Evolutionary conservation across 2,329 filamentous ascomycete genomes (phyloP).

Genomic region (Pestalotiopsis sp.): DNA sequence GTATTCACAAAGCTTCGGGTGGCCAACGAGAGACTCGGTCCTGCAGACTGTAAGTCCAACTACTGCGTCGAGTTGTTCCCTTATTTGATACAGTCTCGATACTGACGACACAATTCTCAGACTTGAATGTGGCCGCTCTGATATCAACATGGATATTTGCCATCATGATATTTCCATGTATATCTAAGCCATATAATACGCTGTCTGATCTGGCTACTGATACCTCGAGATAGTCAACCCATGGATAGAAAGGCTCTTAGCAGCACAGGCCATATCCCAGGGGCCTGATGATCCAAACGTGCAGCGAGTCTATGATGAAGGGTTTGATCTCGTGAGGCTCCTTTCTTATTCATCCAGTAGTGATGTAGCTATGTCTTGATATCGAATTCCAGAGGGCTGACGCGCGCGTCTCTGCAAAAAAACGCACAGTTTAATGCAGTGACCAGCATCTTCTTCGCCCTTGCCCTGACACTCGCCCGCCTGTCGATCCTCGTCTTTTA

Average conservation of each 20-base stretch:
- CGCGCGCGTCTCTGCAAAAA: neutral
- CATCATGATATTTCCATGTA: conserved; percentile 1
- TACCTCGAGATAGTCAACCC: neutral
- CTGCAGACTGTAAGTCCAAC: neutral
- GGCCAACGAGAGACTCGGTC: neutral
- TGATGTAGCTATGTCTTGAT: too few relatives aligned
- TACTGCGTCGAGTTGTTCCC: neutral
- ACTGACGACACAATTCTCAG: neutral
- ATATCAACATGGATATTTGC: conserved; percentile 4
- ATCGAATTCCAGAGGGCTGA: too few relatives aligned
- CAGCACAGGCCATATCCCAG: neutral
- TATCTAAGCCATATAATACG: neutral
- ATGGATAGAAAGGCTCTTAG: conserved; percentile 1
- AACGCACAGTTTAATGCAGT: conserved; percentile 5
- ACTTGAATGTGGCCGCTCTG: conserved; percentile 1
- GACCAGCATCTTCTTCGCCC: conserved; percentile 6
- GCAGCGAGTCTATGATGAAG: neutral
- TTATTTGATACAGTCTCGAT: too few relatives aligned
- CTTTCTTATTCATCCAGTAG: too few relatives aligned
- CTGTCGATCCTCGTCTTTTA: conserved; percentile 10
- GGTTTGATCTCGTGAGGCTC: conserved; percentile 2
- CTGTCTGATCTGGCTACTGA: neutral
- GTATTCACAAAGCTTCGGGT: neutral
- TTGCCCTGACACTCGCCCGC: neutral
- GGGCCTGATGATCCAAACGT: neutral